Evolutionary conservation across 305 asterid species (phyloP).

Genomic region (Solanum hybrid): DNA sequence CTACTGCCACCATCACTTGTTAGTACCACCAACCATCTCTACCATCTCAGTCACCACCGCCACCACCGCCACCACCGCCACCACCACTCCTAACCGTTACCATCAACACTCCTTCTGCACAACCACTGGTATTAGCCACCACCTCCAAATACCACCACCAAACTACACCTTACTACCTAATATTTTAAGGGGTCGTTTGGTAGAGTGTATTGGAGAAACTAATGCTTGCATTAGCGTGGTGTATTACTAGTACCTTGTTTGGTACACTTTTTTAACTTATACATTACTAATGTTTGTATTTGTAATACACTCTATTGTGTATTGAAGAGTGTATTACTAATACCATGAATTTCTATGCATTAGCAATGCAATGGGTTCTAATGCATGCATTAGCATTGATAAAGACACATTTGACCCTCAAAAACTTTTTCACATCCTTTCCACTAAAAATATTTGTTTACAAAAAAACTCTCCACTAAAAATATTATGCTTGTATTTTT

Average conservation of each 20-base stretch:
- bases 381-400: not conserved
- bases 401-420: not conserved
- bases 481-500: not conserved
- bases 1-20: not conserved
- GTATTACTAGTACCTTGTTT: not conserved
- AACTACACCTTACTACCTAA: not conserved
- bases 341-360: not conserved
- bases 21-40: not conserved
- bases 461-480: not conserved
- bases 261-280: not conserved
- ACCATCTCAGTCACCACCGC: not conserved
- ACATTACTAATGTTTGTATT: not conserved
- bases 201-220: not conserved
- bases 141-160: not conserved
- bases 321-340: not conserved
- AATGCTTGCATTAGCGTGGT: not conserved
- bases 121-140: not conserved
- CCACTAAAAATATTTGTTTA: not conserved
- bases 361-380: not conserved
- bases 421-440: not conserved
- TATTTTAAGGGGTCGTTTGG: not conserved
- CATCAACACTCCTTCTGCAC: not conserved
- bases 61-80: not conserved
- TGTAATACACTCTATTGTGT: not conserved
- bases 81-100: not conserved